Base-by-base conservation (phyloP, 2,329 filamentous ascomycete species). In the Claviceps pusilla region DNA sequence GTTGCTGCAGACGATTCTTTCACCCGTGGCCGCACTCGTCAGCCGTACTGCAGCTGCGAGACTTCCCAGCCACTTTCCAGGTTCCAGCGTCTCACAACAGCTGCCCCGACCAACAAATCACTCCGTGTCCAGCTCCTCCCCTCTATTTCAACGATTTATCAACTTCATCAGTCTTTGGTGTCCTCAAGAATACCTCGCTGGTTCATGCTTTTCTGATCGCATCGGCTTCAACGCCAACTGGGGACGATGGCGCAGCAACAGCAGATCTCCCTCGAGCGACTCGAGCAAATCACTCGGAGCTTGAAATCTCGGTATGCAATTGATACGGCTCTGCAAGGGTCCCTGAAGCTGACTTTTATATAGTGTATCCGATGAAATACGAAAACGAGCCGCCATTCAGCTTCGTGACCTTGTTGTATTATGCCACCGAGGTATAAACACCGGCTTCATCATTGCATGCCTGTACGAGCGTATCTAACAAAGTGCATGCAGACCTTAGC, bases 401-500 rank as follows among this genome's bases (percentile, higher is more conserved):
- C 70, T 82, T 53, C 71, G 75, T 57, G 77, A 81, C 54, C 69
- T 81, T 48, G 77, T 82, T 16, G 70, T 68, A 10, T 66, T 75
- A 12, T 79, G 75, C 59, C 76, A 80, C 59, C 72, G 78, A 73
- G 78, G 78, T 80, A 62, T 31, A 46, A 49, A 37, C 24, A 39
- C 19, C 33, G 28, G 31, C 12, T 29, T n/a, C 47, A 29, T 29
- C 39, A 37, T 31, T 12, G 19, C 14, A 31, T 12, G 7, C 41
- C 24, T 24, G n/a, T 14, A 16, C 19, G 12, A 41, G n/a, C n/a
- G 28, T 45, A 12, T 19, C 53, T 57, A 39, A 57, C 47, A 47
- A 24, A 31, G 10, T 42, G 28, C 35, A 24, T 48, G 35, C 57
- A 81, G 93, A 97, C 70, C 80, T 93, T 65, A 80, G 81, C 29